Base-by-base conservation (phyloP, 2,329 filamentous ascomycete species). In the Exophiala oligosperma region DNA sequence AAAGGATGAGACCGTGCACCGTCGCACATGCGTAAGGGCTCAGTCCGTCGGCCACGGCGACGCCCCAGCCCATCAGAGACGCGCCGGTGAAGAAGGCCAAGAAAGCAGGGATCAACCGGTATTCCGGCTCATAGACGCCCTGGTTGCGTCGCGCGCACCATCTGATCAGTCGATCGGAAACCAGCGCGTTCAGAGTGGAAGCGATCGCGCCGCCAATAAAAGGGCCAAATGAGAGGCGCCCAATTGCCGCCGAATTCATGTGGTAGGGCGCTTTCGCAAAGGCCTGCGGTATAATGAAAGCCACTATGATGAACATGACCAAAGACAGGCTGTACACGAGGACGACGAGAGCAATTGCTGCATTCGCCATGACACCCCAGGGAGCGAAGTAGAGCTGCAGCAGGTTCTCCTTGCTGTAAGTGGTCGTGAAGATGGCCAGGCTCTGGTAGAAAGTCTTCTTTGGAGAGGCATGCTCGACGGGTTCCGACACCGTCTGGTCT, bases 21-120 rank as follows among this genome's bases (percentile, higher is more conserved):
- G 58, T 55, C 11, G 58, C 58, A 43, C 32, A 44, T 4, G 58
- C 58, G 38, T 53, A 56, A 12, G 44, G 44, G 7, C 21, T 35
- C 7, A 46, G 37, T 0, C 49, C 54, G 1, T 44, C 26, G 1
- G 54, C 50, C 8, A 57, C 58, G 7, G 57, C 44, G 37, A 49
- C 28, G 35, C 58, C 58, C 43, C 79, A 67, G 6, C 73, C 74
- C 73, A 80, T 77, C 60, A 80, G 79, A 6, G 77, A 77, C 3
- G 80, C 66, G 0, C 79, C 78, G 59, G 77, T 79, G 56, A 75
- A 77, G 24, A 79, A 35, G 21, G 50, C 58, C 26, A 57, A 12
- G 9, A 50, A 8, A 64, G 5, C 79, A 73, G 1, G 78, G 77
- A 7, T 76, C 75, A 40, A 66, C 67, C 73, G 69, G 65, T 74